Evolutionary conservation across 1,284 basidiomycete species (phyloP), one percentile per base, ranked within the genome.

Genomic region (Rhizoctonia solani): DNA sequence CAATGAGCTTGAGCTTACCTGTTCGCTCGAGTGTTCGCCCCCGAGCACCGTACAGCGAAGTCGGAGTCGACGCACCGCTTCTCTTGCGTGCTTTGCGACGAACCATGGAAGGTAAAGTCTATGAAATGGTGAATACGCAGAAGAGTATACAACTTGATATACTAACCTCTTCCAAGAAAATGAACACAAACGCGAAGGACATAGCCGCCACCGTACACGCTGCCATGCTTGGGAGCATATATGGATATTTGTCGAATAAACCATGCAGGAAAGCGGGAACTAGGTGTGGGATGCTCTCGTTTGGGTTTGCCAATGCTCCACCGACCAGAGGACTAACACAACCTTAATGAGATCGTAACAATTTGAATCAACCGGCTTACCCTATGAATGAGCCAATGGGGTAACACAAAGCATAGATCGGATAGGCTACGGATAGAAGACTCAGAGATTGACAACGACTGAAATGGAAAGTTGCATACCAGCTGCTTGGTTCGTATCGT

Each of bases 141-240:
- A 34, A 63, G 25, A 29, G 39, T 44, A n/a, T 39, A 29, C 25
- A 34, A 14, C 19, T 27, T 14, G 32, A n/a, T 4, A n/a, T 14
- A 8, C 79, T 49, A 77, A 85, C 87, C 78, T 92, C 89, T 70
- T 86, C 82, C 58, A 91, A 76, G 75, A 83, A 87, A n/a, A 83
- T 65, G 30, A 79, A 77, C 0, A 83, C 83, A 13, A 86, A 76
- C 13, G 85, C 34, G 79, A 83, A 87, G 5, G 83, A 81, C 4
- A 86, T 29, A 11, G 80, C 72, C 2, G 86, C 81, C 73, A 85
- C 83, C 1, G 81, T 81, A 1, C 86, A 86, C 0, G 87, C 81
- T n/a, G 88, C 79, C 46, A 86, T 81, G 70, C 88, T 91, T 87
- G 88, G 71, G 16, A 72, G 71, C 47, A 72, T 69, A 53, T 71